A percentile compares a stretch with the other conserved stretches of the same genome.
Evolutionary conservation across 805 yeast species (phyloP).

Genomic region (Wickerhamiella spandovensis): DNA sequence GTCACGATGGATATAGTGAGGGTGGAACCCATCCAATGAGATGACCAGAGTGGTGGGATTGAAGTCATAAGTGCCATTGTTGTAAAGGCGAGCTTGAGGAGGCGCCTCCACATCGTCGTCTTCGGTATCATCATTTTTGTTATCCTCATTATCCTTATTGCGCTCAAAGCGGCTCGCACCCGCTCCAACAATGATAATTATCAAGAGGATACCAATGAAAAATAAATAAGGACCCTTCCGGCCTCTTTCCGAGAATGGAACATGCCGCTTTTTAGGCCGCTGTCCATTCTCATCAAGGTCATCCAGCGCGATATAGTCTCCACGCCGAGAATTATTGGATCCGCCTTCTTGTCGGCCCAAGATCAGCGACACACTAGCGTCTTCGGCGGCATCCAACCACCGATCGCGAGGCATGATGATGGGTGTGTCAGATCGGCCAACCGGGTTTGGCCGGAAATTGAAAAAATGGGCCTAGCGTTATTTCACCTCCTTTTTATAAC

Average conservation of each 20-base stretch:
- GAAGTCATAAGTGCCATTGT: conserved; percentile 56
- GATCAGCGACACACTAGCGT: conserved; percentile 15
- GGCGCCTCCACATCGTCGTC: conserved; percentile 3
- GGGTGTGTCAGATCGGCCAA: background rate
- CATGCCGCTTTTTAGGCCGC: background rate
- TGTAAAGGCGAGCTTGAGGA: conserved; percentile 4
- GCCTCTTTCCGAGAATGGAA: background rate
- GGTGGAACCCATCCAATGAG: conserved; percentile 84
- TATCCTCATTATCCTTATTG: background rate
- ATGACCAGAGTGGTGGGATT: conserved; percentile 70
- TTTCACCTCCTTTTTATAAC: too few relatives aligned
- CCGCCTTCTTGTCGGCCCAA: conserved; percentile 11
- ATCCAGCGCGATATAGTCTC: conserved; percentile 15
- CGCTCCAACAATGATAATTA: conserved; percentile 5
- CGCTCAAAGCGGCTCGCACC: background rate
- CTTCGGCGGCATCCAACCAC: conserved; percentile 10
- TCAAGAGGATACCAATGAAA: conserved; percentile 3
- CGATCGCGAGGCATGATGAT: background rate
- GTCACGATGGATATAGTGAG: conserved; percentile 57
- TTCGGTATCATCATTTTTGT: background rate
- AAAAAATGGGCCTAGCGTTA: too few relatives aligned
- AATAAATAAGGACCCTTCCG: conserved; percentile 1
- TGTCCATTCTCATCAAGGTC: conserved; percentile 15
- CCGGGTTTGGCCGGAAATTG: background rate
- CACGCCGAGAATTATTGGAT: background rate